A percentile compares a stretch with the other conserved stretches of the same genome.
Evolutionary conservation across 2,329 filamentous ascomycete species (phyloP).

Genomic region (Neofusicoccum laricinum): DNA sequence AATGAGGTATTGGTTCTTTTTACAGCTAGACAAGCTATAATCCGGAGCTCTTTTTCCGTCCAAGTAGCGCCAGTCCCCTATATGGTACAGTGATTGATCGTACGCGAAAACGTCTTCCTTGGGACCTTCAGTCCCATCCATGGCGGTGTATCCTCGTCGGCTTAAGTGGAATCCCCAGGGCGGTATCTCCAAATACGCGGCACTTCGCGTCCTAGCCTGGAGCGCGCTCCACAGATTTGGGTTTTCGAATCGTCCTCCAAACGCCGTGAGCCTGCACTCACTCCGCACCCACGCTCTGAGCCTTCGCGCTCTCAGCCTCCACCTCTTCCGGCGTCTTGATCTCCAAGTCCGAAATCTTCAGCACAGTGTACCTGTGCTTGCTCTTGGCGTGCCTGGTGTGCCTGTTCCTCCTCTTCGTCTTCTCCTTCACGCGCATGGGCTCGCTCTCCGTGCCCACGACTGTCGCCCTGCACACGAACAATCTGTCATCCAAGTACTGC

Average conservation of each 20-base stretch:
- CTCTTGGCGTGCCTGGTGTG: conserved; percentile 73
- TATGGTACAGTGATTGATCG: neutral
- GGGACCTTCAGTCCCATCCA: neutral
- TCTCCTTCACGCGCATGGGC: conserved; percentile 55
- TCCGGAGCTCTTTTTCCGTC: neutral
- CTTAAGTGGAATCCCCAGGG: neutral
- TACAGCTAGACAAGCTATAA: neutral
- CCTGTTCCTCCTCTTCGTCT: conserved; percentile 64
- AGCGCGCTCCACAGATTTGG: no score
- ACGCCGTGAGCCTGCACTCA: neutral
- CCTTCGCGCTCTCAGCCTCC: conserved; percentile 32
- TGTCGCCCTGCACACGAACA: conserved; percentile 81
- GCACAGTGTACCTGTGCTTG: conserved; percentile 85
- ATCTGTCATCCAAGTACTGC: conserved; percentile 70
- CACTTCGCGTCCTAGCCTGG: no score
- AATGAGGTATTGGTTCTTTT: neutral
- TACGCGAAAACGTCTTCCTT: neutral
- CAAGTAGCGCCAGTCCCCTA: neutral
- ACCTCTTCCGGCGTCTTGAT: conserved; percentile 59
- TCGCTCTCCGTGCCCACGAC: conserved; percentile 80
- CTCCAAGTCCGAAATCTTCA: conserved; percentile 79
- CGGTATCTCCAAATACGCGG: no score
- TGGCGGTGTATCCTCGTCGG: neutral
- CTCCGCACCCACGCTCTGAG: conserved; percentile 20
- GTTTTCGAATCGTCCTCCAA: no score